A percentile compares a stretch with the other conserved stretches of the same genome.
phyloP scores from a whole-genome alignment of 2,329 filamentous ascomycete genomes.

The Colletotrichum shisoi region DNA sequence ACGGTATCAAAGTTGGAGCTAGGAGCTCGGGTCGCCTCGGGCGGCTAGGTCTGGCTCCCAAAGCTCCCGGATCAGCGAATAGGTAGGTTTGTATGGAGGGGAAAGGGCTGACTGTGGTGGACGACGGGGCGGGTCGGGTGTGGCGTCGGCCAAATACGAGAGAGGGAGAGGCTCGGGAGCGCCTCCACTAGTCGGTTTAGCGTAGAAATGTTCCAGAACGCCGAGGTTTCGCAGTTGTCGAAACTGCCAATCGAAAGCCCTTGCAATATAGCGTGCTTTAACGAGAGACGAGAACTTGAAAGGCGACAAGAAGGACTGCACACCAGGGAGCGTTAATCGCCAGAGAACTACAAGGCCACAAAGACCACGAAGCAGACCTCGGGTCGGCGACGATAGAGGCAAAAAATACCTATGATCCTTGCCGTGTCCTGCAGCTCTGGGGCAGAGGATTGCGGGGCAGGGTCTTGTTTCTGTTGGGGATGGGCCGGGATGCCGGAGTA shows the following conservation, averaged over 20 bases:
- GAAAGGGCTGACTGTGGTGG: background rate
- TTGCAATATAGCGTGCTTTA: conserved; percentile 15
- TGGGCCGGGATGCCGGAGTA: conserved; percentile 36
- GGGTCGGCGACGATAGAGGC: conserved; percentile 18
- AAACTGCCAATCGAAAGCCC: background rate
- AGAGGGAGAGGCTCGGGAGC: background rate
- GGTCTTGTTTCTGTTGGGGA: conserved; percentile 40
- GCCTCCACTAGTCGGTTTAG: conserved; percentile 22
- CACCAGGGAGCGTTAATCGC: conserved; percentile 13
- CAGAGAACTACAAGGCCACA: background rate
- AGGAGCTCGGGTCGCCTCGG: conserved; percentile 20
- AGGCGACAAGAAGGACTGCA: background rate
- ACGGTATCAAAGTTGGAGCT: background rate
- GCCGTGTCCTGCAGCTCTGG: conserved; percentile 27
- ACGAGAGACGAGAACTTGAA: conserved; percentile 8
- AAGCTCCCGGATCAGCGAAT: conserved; percentile 22
- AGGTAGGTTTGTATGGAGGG: conserved; percentile 16
- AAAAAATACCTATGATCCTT: conserved; percentile 27
- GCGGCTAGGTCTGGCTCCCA: conserved; percentile 15
- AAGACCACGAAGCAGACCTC: conserved; percentile 8
- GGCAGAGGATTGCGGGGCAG: conserved; percentile 36
- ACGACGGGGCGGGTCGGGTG: conserved; percentile 34
- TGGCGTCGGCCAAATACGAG: conserved; percentile 29
- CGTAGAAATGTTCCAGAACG: conserved; percentile 33
- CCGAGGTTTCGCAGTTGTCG: conserved; percentile 2